Percentiles rank a stretch among this genome's conserved stretches.
These are phyloP conservation scores for Phytophthora uliginosa DNA, from an alignment of 352 stramenopile species.

Conservation along the genomic window DNA sequence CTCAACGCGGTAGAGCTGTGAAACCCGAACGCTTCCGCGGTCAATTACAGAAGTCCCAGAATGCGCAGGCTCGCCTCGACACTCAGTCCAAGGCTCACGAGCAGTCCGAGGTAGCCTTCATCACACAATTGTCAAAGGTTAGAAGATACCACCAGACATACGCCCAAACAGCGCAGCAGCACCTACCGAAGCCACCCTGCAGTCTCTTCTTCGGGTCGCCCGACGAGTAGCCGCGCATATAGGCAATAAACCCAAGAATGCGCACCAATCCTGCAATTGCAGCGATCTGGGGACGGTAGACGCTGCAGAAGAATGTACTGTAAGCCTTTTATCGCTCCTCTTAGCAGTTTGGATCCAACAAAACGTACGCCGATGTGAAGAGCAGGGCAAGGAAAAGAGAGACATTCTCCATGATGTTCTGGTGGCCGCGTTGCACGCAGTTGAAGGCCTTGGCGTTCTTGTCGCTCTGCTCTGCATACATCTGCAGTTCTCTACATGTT, in stretches of 20 bases:
- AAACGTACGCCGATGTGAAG: constrained; percentile 65
- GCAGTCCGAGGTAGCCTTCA: constrained; percentile 62
- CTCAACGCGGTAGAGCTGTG: not conserved
- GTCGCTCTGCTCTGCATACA: constrained; percentile 91
- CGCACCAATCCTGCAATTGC: constrained; percentile 67
- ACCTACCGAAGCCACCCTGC: constrained; percentile 70
- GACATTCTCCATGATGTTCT: constrained; percentile 94
- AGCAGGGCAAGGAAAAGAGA: constrained; percentile 70
- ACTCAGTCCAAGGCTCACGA: constrained; percentile 30
- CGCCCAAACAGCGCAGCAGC: not conserved
- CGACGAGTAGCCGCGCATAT: constrained; percentile 72
- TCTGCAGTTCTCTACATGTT: constrained; percentile 38
- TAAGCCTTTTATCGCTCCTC: not conserved
- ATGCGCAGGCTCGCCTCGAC: constrained; percentile 43
- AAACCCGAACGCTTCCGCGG: not conserved
- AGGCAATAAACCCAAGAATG: constrained; percentile 69
- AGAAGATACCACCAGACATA: not conserved
- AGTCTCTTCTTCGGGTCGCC: constrained; percentile 72
- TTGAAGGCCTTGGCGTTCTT: constrained; percentile 94
- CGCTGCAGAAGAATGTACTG: constrained; percentile 31
- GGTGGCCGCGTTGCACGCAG: constrained; percentile 93
- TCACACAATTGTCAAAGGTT: not conserved
- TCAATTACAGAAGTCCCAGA: constrained; percentile 35
- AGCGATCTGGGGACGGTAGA: constrained; percentile 69
- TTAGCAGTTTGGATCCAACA: not conserved